Evolutionary conservation across 2,329 filamentous ascomycete genomes (phyloP).

Genomic region (Scedosporium aurantiacum): DNA sequence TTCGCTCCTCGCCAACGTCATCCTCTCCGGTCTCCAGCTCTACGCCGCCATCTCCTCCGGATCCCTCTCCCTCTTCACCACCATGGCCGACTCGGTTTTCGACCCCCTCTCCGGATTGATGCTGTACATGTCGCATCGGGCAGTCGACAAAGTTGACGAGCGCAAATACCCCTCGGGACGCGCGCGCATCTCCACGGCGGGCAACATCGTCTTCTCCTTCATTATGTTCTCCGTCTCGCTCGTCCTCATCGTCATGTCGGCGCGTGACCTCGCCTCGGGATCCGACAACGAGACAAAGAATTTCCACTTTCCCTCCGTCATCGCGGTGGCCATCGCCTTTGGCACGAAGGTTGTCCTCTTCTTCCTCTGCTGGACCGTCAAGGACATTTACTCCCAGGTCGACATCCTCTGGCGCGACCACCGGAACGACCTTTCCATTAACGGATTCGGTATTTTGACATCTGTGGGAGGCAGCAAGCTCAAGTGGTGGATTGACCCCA

Average conservation of each 20-base stretch:
- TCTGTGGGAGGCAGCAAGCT: constrained; percentile 85
- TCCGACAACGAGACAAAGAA: constrained; percentile 40
- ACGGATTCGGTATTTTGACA: constrained; percentile 83
- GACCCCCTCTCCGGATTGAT: constrained; percentile 85
- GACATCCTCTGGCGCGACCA: constrained; percentile 94
- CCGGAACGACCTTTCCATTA: constrained; percentile 94
- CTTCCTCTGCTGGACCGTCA: constrained; percentile 82
- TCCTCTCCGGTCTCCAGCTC: constrained; percentile 70
- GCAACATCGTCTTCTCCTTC: constrained; percentile 94
- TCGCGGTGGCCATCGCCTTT: constrained; percentile 79
- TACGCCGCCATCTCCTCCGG: constrained; percentile 80
- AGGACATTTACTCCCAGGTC: constrained; percentile 85
- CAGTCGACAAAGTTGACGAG: constrained; percentile 77
- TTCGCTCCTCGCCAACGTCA: constrained; percentile 68
- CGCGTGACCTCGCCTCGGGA: constrained; percentile 52
- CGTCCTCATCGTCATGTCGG: constrained; percentile 83
- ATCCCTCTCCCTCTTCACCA: constrained; percentile 93
- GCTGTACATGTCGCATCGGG: constrained; percentile 75
- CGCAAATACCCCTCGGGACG: constrained; percentile 85
- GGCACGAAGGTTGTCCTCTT: constrained; percentile 74
- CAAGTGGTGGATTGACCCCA: constrained; percentile 88
- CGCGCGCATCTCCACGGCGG: constrained; percentile 85
- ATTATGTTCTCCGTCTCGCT: constrained; percentile 88
- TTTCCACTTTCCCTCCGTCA: constrained; percentile 73
- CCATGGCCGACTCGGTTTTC: constrained; percentile 91